phyloP scores from a whole-genome alignment of 164 flowering plant genomes.

The Taxillus chinensis region DNA sequence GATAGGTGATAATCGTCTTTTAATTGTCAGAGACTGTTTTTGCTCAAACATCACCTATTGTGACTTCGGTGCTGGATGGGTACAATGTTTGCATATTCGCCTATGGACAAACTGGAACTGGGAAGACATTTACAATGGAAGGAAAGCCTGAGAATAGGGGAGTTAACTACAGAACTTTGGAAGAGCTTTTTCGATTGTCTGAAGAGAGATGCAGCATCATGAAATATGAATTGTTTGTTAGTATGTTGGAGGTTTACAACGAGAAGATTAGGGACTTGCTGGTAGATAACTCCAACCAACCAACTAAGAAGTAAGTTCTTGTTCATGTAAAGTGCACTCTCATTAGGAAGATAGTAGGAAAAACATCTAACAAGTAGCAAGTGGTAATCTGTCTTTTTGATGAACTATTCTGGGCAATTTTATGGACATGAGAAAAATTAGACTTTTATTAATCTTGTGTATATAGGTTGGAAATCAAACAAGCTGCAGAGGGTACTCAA shows the following conservation, averaged over 20 bases:
- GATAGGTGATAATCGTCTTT: background rate
- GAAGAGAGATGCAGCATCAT: constrained; percentile 34
- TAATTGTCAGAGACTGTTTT: constrained; percentile 63
- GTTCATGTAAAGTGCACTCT: background rate
- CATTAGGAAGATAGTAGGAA: too few relatives aligned
- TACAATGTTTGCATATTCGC: constrained; percentile 90
- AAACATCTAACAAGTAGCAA: too few relatives aligned
- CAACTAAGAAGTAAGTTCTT: constrained; percentile 52
- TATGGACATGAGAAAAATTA: background rate
- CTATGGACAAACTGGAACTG: constrained; percentile 93
- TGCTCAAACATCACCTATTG: constrained; percentile 59
- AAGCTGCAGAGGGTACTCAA: constrained; percentile 72
- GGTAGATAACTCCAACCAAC: constrained; percentile 47
- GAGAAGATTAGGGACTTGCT: constrained; percentile 79
- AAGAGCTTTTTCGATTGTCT: constrained; percentile 58
- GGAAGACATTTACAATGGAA: constrained; percentile 92
- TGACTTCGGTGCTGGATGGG: constrained; percentile 79
- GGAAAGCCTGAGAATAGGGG: constrained; percentile 77
- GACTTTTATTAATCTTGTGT: background rate
- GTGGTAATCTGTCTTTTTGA: too few relatives aligned
- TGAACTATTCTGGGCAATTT: background rate
- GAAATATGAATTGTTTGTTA: constrained; percentile 59
- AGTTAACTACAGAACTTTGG: constrained; percentile 75
- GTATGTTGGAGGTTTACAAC: constrained; percentile 91
- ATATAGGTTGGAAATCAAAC: constrained; percentile 69